Evolutionary conservation across 352 stramenopile genomes (phyloP), one percentile per base, ranked within the genome.

Genomic region (Discostella stelligera): DNA sequence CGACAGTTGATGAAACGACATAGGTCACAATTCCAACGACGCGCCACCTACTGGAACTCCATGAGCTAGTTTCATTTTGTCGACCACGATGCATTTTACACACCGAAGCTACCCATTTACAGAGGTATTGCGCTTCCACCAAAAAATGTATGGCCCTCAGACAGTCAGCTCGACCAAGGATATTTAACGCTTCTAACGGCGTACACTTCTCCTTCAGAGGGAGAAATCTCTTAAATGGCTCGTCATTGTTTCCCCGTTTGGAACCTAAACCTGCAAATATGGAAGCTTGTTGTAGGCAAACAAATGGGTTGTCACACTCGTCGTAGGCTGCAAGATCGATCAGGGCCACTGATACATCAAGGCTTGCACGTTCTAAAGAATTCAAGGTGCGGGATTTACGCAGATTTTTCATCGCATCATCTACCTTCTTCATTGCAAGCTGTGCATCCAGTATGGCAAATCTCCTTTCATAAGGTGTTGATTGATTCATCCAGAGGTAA

Each of bases 121-220:
- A 93, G 13, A 93, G 75, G 59, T 86, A 93, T 21, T 87, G 80
- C 23, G 86, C 84, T 77, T 91, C 85, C 25, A 86, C 50, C 25
- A 84, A 74, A 83, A 91, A 93, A 72, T 88, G 77, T 11, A 93
- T 65, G 37, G 86, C 74, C 55, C 89, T 82, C 25, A 93, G 58
- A 54, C 86, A 93, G 64, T 91, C 88, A 23, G 88, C 86, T 63
- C 88, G 66, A n/a, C 85, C 84, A 60, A 93, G 74, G 44, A 92
- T 87, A 13, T 82, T 60, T 46, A 93, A 79, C 13, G 84, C 88
- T 54, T 93, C 69, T 39, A 78, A 55, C n/a, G 88, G 70, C 14
- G 65, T 78, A 30, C 84, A 91, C 56, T 68, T 66, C 1, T 68
- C 39, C 49, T 78, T 67, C 11, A 80, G 25, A n/a, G 86, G 86